phyloP scores from a whole-genome alignment of 805 yeast species.

The Hanseniaspora mollemarum region DNA sequence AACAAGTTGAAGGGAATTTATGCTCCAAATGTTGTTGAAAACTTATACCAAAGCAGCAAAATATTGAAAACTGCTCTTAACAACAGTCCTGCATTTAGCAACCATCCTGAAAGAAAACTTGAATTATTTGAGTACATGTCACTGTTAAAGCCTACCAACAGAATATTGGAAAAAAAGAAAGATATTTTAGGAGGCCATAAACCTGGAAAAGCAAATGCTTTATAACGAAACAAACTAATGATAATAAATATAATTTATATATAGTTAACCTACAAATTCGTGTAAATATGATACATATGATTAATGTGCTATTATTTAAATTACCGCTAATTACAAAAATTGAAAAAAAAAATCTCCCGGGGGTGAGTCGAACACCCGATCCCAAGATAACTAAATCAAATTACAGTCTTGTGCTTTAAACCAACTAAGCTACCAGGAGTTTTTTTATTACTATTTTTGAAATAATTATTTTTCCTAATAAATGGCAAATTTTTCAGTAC shows the following conservation, averaged over 20 bases:
- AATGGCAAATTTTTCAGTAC: no score
- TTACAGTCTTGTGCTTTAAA: conserved; percentile 17
- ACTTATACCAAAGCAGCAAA: conserved; percentile 9
- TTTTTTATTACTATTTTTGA: background rate
- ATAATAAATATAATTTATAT: background rate
- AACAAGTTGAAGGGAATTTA: conserved; percentile 6
- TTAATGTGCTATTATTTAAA: background rate
- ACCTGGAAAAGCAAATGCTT: conserved; percentile 1
- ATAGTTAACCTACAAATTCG: background rate
- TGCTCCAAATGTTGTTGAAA: conserved; percentile 15
- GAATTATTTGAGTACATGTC: conserved; percentile 14
- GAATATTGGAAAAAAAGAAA: conserved; percentile 9
- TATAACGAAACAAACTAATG: background rate
- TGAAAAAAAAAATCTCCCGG: conserved; percentile 15
- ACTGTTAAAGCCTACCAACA: background rate
- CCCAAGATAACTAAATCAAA: conserved; percentile 15
- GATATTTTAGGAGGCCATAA: conserved; percentile 5
- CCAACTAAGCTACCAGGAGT: conserved; percentile 17
- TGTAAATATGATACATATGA: no score
- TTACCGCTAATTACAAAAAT: background rate
- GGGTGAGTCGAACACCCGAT: conserved; percentile 18
- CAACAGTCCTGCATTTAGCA: conserved; percentile 12
- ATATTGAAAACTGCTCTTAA: conserved; percentile 2
- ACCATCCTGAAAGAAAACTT: conserved; percentile 9
- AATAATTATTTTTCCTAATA: no score